These are phyloP conservation scores for Mortierella sp. DNA, from an alignment of 371 early-diverging fungal species.

Conservation along the genomic window DNA sequence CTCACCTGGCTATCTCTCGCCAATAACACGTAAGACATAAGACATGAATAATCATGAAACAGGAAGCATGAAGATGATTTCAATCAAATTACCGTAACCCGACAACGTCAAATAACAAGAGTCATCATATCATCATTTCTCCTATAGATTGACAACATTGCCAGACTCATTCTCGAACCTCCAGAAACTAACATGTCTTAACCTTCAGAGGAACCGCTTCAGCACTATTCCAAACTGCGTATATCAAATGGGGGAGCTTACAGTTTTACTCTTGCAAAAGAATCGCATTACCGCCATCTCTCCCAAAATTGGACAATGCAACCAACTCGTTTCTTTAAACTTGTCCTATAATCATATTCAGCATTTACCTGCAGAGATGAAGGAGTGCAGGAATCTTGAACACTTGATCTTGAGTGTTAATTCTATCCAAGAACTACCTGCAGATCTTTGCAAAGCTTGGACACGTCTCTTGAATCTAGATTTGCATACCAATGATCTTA, in stretches of 20 bases:
- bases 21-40: constrained; percentile 63
- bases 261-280: constrained; percentile 61
- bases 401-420: constrained; percentile 74
- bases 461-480: constrained; percentile 69
- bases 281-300: constrained; percentile 60
- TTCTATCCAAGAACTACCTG: constrained; percentile 59
- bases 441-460: constrained; percentile 63
- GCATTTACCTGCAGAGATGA: constrained; percentile 61
- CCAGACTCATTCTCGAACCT: constrained; percentile 69
- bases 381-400: constrained; percentile 61
- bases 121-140: neutral
- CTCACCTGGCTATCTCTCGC: constrained; percentile 76
- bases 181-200: constrained; percentile 68
- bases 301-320: constrained; percentile 46
- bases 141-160: constrained; percentile 53
- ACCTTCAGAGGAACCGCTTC: constrained; percentile 72
- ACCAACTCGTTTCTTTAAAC: constrained; percentile 59
- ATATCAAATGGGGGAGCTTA: constrained; percentile 53
- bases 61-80: too few relatives aligned
- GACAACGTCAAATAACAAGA: neutral
- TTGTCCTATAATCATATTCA: constrained; percentile 62
- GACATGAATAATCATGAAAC: too few relatives aligned
- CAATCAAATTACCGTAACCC: too few relatives aligned
- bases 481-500: constrained; percentile 71
- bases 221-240: constrained; percentile 66